Conservation (phyloP, 306 rosid species). For the Vicia faba region DNA sequence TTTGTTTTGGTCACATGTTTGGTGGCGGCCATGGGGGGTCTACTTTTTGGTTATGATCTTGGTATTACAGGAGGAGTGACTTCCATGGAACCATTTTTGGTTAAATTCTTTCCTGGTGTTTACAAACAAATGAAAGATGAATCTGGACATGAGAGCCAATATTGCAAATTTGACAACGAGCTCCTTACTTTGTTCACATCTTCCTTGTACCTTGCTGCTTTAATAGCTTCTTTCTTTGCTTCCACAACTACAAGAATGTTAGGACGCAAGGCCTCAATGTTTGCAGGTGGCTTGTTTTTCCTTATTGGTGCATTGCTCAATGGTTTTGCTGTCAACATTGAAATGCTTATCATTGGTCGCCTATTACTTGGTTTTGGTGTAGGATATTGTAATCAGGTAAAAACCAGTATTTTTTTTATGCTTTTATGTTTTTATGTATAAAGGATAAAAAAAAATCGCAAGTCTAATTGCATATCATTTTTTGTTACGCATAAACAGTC, state of each 20-base stretch:
- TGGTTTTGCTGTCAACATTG: too few species aligned
- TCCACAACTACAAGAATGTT: conserved; percentile 32
- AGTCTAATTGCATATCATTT: neutral
- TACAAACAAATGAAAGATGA: conserved; percentile 7
- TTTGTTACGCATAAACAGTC: conserved; percentile 20
- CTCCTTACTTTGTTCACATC: conserved; percentile 11
- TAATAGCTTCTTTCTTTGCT: conserved; percentile 33
- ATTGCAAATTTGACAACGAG: conserved; percentile 1
- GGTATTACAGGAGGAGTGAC: conserved; percentile 17
- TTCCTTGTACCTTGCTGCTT: neutral
- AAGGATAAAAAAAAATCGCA: neutral
- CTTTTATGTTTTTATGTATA: neutral
- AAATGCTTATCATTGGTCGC: too few species aligned
- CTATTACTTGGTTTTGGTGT: too few species aligned
- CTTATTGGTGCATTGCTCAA: too few species aligned
- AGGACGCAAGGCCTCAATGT: too few species aligned
- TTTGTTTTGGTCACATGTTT: conserved; percentile 18
- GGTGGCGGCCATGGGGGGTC: conserved; percentile 33
- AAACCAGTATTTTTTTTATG: too few species aligned
- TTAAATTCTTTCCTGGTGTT: neutral
- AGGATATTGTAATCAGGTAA: too few species aligned
- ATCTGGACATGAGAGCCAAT: neutral
- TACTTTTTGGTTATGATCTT: neutral
- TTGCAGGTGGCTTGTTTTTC: too few species aligned
- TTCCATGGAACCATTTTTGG: neutral